Conservation (phyloP, 495 filamentous ascomycete genomes). For the Astrocystis sublimbata region DNA sequence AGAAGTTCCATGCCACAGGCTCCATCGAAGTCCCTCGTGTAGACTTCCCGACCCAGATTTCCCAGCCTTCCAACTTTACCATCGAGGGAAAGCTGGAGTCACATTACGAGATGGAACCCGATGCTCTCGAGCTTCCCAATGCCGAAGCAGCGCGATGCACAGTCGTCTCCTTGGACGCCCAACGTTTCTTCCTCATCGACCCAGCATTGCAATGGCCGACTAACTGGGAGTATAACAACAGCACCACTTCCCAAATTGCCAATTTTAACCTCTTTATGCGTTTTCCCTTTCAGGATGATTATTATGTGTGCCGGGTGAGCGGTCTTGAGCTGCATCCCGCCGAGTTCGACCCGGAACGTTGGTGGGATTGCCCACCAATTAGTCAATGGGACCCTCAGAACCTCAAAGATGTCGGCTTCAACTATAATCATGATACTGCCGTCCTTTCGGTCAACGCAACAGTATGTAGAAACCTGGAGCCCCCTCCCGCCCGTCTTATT, state of each 20-base stretch:
- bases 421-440: background rate
- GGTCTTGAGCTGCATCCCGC: background rate
- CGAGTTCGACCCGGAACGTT: background rate
- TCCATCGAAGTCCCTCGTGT: too few relatives aligned
- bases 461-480: too few relatives aligned
- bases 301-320: too few relatives aligned
- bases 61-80: background rate
- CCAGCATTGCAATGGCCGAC: background rate
- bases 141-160: background rate
- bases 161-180: background rate
- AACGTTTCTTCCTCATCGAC: background rate
- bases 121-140: conserved; percentile 4
- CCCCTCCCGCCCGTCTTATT: too few relatives aligned
- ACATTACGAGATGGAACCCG: conserved; percentile 1
- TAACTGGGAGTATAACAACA: background rate
- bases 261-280: background rate
- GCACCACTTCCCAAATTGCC: background rate
- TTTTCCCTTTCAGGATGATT: too few relatives aligned
- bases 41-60: background rate
- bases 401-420: background rate
- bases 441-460: background rate
- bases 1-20: background rate
- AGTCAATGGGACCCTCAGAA: background rate
- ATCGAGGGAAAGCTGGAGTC: background rate
- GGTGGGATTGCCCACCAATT: background rate